Base-by-base conservation (phyloP, 2,329 filamentous ascomycete species). In the Fusarium sp. region DNA sequence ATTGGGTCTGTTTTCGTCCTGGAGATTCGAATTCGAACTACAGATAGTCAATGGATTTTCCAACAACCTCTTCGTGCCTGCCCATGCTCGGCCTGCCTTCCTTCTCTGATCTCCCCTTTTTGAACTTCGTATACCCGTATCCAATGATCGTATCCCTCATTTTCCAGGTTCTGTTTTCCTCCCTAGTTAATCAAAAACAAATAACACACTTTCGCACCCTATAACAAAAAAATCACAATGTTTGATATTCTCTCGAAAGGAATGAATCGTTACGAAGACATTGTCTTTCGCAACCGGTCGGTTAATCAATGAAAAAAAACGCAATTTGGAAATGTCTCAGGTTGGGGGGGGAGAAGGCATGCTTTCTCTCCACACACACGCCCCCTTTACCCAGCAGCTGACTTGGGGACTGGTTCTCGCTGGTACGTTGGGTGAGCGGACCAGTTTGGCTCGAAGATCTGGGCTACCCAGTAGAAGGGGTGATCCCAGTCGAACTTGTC, bases 361-460 rank as follows among this genome's bases (percentile, higher is more conserved):
- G 13, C 6, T 52, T 56, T 22, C 20, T 35, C 54, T 37, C 54
- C 31, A 29, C 20, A 9, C n/a, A 20, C 34, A 35, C 34, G 34
- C 13, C 34, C 34, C 34, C 34, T n/a, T 35, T 35, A 29, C n/a
- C 62, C 24, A 35, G 64, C 27, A 7, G 27, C 37, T 13, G 50
- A 35, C 7, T 27, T 20, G 3, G 76, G 66, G 4, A 74, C 2
- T 20, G 16, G 42, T 57, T 82, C 80, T 13, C 76, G 66, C 40
- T 77, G 70, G 59, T 82, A 82, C 0, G 79, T 82, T 1, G 76
- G 70, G 65, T 80, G 80, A 7, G 83, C 77, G 6, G 64, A 61
- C 86, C 86, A 88, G 6, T 79, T 69, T 2, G 80, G 76, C 58
- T 85, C 82, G 50, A 87, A 86, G 80, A 88, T 84, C 62, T 86